phyloP scores from a whole-genome alignment of 768 basidiomycete species.

The Chalciporus chontae region DNA sequence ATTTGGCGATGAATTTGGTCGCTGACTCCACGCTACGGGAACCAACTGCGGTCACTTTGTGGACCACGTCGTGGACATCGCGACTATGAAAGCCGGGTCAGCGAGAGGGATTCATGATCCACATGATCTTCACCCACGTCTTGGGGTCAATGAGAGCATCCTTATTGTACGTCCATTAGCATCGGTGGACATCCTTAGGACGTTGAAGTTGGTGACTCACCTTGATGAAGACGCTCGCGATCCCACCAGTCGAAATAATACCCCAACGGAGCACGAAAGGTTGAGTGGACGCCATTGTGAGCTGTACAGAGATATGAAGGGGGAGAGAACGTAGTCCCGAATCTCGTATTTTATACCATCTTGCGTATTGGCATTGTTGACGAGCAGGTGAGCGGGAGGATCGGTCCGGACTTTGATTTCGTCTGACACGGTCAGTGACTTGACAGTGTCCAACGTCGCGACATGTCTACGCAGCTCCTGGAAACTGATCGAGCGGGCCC shows the following conservation, averaged over 20 bases:
- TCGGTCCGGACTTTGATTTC: constrained; percentile 2
- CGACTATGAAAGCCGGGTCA: constrained; percentile 42
- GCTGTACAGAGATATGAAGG: background rate
- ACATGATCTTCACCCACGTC: constrained; percentile 44
- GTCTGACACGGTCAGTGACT: background rate
- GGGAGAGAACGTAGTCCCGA: constrained; percentile 1
- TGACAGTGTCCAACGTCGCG: background rate
- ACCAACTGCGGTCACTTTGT: constrained; percentile 72
- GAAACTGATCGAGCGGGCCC: constrained; percentile 1
- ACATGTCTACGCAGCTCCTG: constrained; percentile 1
- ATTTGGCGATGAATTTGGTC: constrained; percentile 56
- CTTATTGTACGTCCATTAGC: constrained; percentile 35
- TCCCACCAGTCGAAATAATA: constrained; percentile 79
- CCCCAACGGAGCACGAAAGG: constrained; percentile 69
- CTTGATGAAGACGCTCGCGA: constrained; percentile 65
- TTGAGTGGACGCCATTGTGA: constrained; percentile 22
- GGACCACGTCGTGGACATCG: constrained; percentile 57
- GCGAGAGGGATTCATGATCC: background rate
- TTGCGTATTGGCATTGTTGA: background rate
- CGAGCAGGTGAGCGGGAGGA: constrained; percentile 6
- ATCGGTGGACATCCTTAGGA: background rate
- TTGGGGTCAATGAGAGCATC: constrained; percentile 74
- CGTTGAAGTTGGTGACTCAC: constrained; percentile 34
- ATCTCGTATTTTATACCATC: constrained; percentile 1
- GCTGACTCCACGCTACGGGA: constrained; percentile 71